phyloP scores from a whole-genome alignment of 495 filamentous ascomycete species.

The Neurospora hispaniola region DNA sequence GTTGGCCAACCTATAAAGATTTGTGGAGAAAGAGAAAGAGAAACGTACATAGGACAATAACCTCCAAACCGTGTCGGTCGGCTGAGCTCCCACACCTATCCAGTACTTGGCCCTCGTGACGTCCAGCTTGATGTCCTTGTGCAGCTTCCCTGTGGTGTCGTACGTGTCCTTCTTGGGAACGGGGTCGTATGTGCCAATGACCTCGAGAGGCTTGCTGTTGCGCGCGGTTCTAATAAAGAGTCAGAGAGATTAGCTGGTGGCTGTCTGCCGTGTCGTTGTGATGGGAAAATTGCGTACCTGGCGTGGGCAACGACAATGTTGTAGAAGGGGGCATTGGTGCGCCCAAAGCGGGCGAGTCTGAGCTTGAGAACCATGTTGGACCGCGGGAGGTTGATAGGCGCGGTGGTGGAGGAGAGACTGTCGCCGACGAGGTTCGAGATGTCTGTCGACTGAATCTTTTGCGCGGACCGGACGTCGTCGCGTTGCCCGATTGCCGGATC shows the following conservation, averaged over 20 bases:
- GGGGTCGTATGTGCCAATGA: constrained; percentile 90
- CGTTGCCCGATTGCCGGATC: not conserved
- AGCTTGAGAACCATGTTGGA: constrained; percentile 81
- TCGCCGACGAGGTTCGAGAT: not conserved
- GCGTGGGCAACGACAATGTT: constrained; percentile 96
- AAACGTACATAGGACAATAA: constrained; percentile 69
- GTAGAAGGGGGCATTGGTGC: constrained; percentile 76
- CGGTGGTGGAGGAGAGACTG: not conserved
- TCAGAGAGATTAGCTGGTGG: not conserved
- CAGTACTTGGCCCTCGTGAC: constrained; percentile 76
- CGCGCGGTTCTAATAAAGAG: constrained; percentile 55
- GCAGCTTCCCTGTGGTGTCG: constrained; percentile 53
- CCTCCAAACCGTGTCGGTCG: constrained; percentile 79
- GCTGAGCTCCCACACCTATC: constrained; percentile 93
- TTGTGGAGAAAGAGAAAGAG: too few relatives aligned
- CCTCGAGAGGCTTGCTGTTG: constrained; percentile 81
- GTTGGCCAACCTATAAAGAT: rapidly evolving
- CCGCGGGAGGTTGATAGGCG: not conserved
- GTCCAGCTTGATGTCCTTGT: constrained; percentile 89
- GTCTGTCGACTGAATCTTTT: not conserved
- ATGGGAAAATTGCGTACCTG: constrained; percentile 47
- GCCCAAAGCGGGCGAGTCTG: constrained; percentile 87
- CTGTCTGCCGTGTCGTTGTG: not conserved
- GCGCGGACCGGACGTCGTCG: not conserved
- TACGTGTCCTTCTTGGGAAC: constrained; percentile 62